Evolutionary conservation across 164 flowering plant species (phyloP).

Genomic region (Hamamelis virginiana): DNA sequence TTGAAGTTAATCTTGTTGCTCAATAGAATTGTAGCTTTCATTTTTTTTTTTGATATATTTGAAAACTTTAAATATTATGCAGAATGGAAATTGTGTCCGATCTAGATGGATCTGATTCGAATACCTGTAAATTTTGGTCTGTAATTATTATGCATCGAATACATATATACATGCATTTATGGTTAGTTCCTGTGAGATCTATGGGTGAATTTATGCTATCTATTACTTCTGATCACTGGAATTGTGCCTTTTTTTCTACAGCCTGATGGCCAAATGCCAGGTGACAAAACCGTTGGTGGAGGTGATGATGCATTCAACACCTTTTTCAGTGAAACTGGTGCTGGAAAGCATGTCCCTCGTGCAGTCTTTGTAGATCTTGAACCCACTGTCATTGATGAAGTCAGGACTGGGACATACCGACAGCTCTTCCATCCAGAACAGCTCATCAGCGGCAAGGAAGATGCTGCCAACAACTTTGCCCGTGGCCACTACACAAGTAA

Average conservation of each 20-base stretch:
- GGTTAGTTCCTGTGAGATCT: no score
- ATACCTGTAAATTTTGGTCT: no score
- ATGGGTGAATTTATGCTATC: no score
- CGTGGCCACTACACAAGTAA: constrained; percentile 62
- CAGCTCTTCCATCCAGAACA: constrained; percentile 84
- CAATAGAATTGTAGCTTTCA: no score
- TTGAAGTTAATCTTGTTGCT: no score
- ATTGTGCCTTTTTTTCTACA: constrained; percentile 12
- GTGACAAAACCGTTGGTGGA: constrained; percentile 66
- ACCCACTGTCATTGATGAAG: constrained; percentile 65
- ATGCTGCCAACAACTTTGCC: constrained; percentile 67
- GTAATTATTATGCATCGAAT: no score
- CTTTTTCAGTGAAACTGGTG: constrained; percentile 81
- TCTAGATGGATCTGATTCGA: no score
- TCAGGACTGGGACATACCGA: constrained; percentile 65
- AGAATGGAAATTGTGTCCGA: no score
- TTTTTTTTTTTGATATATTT: no score
- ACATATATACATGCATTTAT: no score
- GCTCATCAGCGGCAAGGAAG: constrained; percentile 67
- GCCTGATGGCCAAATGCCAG: constrained; percentile 80
- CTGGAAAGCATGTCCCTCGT: constrained; percentile 81
- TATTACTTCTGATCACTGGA: no score
- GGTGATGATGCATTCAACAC: constrained; percentile 67
- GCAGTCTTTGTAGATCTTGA: constrained; percentile 69
- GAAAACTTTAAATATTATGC: no score